Base-by-base conservation (phyloP, 1,139 yeast genomes). In the Kluyveromyces sp. region DNA sequence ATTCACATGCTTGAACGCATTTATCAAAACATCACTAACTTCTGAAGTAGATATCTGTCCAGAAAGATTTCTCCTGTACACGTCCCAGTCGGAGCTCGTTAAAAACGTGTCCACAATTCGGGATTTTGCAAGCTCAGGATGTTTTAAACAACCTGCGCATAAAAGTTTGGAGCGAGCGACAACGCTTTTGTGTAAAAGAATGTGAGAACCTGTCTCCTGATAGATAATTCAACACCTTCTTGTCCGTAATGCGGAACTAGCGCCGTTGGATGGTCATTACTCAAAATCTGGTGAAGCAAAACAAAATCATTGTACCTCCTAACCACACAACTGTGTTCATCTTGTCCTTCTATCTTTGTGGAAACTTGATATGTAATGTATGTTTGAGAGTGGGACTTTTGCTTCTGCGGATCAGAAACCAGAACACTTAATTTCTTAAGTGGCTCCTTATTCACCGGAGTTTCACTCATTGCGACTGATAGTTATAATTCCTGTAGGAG, bases 121-220 rank as follows among this genome's bases (percentile, higher is more conserved):
- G 56, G 94, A 83, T 51, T 79, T 78, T 35, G 82, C 77, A 53
- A 92, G 71, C 2, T 73, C 67, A 25, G 89, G 89, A 66, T 92
- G 97, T 48, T 73, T 72, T 29, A 89, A 89, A 73, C 10, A 92
- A 72, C 53, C 95, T 78, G 52, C 77, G 72, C 47, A 92, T 66
- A 60, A 89, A 92, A 50, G 94, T 71, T 57, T 83, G 81, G 47
- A 92, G 71, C 4, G 97, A 87, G 43, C 82, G 80, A n/a, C 95
- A 82, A 53, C 98, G 72, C 61, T 87, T 85, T 52, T 75, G 72
- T 0, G 96, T 90, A 65, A 92, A 92, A 49, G 87, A 87, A 7
- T 75, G 68, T 45, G 87, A 78, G 61, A 87, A 87, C 25, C 96
- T 75, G 58, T 92, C 97, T n/a, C 98, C 98, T 38, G 95, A 89